These are phyloP conservation scores for Paracoccidioides brasiliensis DNA, from an alignment of 2,329 filamentous ascomycete genomes.

Conservation along the genomic window DNA sequence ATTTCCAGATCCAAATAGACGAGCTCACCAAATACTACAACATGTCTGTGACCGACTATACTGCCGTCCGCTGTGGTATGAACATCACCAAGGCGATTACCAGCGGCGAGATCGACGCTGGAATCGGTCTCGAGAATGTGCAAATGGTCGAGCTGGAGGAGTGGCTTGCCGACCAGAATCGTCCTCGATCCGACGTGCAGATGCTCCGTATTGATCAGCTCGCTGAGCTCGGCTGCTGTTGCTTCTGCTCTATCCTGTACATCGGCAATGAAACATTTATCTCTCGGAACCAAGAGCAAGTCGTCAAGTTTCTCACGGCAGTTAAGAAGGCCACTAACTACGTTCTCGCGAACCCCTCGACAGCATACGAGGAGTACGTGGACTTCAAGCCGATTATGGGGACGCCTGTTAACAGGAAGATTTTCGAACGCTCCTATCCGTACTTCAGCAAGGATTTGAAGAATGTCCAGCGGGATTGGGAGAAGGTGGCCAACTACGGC, in stretches of 20 bases:
- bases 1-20: constrained; percentile 59
- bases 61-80: constrained; percentile 66
- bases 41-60: constrained; percentile 61
- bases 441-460: constrained; percentile 64
- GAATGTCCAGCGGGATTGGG: constrained; percentile 63
- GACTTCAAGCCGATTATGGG: constrained; percentile 61
- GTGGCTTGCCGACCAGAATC: constrained; percentile 53
- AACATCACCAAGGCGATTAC: constrained; percentile 68
- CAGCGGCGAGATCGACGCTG: constrained; percentile 58
- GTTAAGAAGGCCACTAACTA: constrained; percentile 64
- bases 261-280: constrained; percentile 65
- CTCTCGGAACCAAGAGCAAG: constrained; percentile 50
- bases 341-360: constrained; percentile 49
- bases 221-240: constrained; percentile 67
- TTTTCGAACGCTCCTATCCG: constrained; percentile 65
- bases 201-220: constrained; percentile 75
- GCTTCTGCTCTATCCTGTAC: constrained; percentile 71
- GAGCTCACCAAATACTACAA: constrained; percentile 67
- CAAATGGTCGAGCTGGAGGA: constrained; percentile 74
- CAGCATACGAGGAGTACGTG: constrained; percentile 55
- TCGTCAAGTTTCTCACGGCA: constrained; percentile 55
- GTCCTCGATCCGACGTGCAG: constrained; percentile 54
- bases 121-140: constrained; percentile 66
- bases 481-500: constrained; percentile 64
- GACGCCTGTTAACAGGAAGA: constrained; percentile 57